Percentiles rank a stretch among this genome's conserved stretches.
Conservation (phyloP, 1,284 basidiomycete genomes). For the Prillingera fragicola region DNA sequence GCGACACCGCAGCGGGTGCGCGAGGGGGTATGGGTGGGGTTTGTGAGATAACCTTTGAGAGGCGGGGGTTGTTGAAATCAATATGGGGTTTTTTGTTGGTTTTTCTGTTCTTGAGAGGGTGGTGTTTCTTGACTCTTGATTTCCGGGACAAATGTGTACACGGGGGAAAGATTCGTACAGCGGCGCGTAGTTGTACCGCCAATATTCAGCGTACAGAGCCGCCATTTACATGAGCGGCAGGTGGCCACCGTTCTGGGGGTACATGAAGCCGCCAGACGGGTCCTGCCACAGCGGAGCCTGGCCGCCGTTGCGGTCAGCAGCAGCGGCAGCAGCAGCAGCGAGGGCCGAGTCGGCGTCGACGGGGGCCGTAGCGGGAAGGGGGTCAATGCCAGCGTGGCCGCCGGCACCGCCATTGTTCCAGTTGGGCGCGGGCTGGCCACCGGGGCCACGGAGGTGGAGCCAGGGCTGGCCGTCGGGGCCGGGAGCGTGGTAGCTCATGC, state of each 20-base stretch:
- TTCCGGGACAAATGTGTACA: constrained; percentile 20
- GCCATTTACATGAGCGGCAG: constrained; percentile 18
- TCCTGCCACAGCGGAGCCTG: constrained; percentile 23
- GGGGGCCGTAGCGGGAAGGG: constrained; percentile 20
- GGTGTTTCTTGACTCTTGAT: not conserved
- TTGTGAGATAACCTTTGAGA: not conserved
- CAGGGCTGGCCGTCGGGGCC: constrained; percentile 45
- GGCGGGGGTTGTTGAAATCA: not conserved
- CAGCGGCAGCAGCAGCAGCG: constrained; percentile 11
- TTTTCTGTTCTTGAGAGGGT: not conserved
- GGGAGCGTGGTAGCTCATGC: constrained; percentile 43
- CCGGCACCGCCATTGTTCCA: constrained; percentile 19
- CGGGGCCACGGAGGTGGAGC: constrained; percentile 42
- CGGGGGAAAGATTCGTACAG: constrained; percentile 15
- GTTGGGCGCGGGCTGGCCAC: constrained; percentile 37
- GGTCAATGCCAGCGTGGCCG: constrained; percentile 14
- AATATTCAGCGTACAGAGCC: not conserved
- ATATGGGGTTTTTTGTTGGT: constrained; percentile 1
- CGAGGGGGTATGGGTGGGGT: not conserved
- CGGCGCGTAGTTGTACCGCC: constrained; percentile 5
- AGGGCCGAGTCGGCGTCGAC: constrained; percentile 15
- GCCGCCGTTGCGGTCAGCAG: constrained; percentile 15
- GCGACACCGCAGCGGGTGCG: constrained; percentile 2
- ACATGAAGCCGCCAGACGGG: constrained; percentile 20
- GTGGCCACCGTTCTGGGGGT: constrained; percentile 15